Base-by-base conservation (phyloP, 176 grass and related monocot genomes). In the Olyra latifolia region DNA sequence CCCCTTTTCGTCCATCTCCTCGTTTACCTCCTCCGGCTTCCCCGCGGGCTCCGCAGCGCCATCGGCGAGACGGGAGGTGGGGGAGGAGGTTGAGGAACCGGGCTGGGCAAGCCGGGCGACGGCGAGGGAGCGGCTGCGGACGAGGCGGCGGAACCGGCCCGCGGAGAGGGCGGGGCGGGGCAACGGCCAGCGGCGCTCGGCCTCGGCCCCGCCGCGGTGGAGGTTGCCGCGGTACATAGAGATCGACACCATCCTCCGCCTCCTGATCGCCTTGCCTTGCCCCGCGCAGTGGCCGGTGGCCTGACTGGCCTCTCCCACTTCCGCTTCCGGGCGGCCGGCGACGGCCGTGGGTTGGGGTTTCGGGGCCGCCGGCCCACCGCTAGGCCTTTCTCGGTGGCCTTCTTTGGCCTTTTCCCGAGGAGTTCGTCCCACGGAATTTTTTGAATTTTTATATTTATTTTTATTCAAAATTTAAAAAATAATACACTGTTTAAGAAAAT, bases 171-270 rank as follows among this genome's bases (percentile, higher is more conserved):
- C 66, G 57, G 83, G 80, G 19, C 23, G 77, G 0, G 77, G 80
- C 43, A 19, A 43, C 43, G 72, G 74, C 93, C 88, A 89, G 0
- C 82, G 87, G 56, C 83, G 89, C 19, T 59, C 61, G 1, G 82
- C 32, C 50, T 86, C 83, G 29, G 65, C 82, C 29, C 85, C n/a
- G 3, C 71, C 40, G 52, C 90, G 83, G 87, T 91, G 93, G 79
- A 97, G 93, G 80, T 87, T 87, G 79, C 92, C 89, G 43, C 92
- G 70, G 89, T 94, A 92, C 66, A 94, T 79, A 58, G 92, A 88
- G 67, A 89, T 85, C 73, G 92, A 81, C 84, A 87, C 92, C 92
- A 94, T 94, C n/a, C 38, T 68, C 0, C 22, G 1, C 13, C 3
- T 11, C 19, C 28, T 24, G 8, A 42, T 56, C 15, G 41, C 59